Percentiles rank a stretch among this genome's conserved stretches.
Conservation (phyloP, 441 rosid genomes). For the Metrosideros polymorpha region DNA sequence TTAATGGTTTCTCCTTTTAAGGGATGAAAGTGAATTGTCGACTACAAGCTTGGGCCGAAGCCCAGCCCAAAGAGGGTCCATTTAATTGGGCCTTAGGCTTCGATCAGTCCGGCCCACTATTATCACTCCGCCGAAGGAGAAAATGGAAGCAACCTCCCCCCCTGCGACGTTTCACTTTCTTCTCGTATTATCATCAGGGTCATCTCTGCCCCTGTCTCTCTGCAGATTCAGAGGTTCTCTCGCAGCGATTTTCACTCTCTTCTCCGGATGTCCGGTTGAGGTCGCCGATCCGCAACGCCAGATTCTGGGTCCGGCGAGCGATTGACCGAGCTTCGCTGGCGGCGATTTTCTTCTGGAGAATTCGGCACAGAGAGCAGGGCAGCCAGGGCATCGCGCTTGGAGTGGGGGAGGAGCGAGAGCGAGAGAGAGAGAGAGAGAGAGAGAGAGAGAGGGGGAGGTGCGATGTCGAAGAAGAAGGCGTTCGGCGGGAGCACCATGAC, state of each 20-base stretch:
- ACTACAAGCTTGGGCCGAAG: background rate
- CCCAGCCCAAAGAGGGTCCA: background rate
- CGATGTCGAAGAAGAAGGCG: slow-evolving; percentile 77
- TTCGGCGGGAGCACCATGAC: slow-evolving; percentile 67
- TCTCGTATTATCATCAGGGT: too few species aligned
- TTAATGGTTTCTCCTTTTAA: too few species aligned
- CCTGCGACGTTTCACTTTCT: too few species aligned
- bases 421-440: background rate
- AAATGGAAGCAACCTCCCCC: background rate
- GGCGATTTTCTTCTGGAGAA: background rate
- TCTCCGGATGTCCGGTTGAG: background rate
- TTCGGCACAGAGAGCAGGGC: background rate
- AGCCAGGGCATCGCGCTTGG: background rate
- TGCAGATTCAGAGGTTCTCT: background rate
- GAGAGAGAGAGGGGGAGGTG: background rate
- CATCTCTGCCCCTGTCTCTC: too few species aligned
- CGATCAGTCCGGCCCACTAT: background rate
- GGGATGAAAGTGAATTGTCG: background rate
- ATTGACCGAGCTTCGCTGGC: background rate
- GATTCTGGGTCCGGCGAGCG: background rate
- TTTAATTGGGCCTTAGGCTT: background rate
- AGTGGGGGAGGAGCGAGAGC: background rate
- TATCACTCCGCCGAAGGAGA: background rate
- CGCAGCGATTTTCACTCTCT: background rate
- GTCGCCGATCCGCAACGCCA: background rate